These are phyloP conservation scores for Neofusicoccum sp. DNA, from an alignment of 2,329 filamentous ascomycete species.

Conservation along the genomic window DNA sequence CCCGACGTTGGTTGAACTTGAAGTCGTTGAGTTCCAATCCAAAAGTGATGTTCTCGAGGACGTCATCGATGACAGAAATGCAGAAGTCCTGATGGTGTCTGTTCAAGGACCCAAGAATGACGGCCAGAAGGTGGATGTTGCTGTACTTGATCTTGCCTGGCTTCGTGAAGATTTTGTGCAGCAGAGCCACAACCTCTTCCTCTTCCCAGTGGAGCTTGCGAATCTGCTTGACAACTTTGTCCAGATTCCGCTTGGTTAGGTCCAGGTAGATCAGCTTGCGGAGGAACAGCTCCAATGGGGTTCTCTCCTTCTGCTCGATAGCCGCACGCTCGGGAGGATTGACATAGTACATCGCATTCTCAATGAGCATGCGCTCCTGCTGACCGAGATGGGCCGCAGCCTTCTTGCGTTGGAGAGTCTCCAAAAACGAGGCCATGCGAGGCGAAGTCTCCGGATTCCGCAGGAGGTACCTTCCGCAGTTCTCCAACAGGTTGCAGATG, in stretches of 20 bases:
- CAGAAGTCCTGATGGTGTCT: constrained; percentile 91
- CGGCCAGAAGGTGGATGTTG: constrained; percentile 89
- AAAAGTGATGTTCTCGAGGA: constrained; percentile 82
- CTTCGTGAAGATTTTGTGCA: constrained; percentile 92
- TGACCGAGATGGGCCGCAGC: constrained; percentile 91
- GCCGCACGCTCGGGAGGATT: constrained; percentile 91
- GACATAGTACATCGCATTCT: constrained; percentile 97
- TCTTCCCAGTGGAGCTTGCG: constrained; percentile 98
- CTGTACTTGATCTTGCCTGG: constrained; percentile 97
- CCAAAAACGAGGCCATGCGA: constrained; percentile 88
- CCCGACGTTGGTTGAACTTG: constrained; percentile 90
- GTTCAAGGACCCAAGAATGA: constrained; percentile 83
- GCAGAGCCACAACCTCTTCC: constrained; percentile 71
- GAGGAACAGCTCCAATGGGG: constrained; percentile 87
- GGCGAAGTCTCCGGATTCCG: constrained; percentile 90
- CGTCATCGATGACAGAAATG: constrained; percentile 84
- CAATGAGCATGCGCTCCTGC: constrained; percentile 95
- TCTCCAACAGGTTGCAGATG: constrained; percentile 91
- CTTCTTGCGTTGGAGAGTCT: constrained; percentile 95
- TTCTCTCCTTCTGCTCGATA: constrained; percentile 94
- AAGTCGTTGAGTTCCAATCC: constrained; percentile 96
- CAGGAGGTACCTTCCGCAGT: constrained; percentile 90
- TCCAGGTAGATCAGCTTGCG: constrained; percentile 91
- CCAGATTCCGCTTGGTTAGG: constrained; percentile 89
- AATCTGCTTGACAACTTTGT: constrained; percentile 90